These are phyloP conservation scores for Magnaporthiopsis poae DNA, from an alignment of 2,329 filamentous ascomycete species.

Conservation along the genomic window DNA sequence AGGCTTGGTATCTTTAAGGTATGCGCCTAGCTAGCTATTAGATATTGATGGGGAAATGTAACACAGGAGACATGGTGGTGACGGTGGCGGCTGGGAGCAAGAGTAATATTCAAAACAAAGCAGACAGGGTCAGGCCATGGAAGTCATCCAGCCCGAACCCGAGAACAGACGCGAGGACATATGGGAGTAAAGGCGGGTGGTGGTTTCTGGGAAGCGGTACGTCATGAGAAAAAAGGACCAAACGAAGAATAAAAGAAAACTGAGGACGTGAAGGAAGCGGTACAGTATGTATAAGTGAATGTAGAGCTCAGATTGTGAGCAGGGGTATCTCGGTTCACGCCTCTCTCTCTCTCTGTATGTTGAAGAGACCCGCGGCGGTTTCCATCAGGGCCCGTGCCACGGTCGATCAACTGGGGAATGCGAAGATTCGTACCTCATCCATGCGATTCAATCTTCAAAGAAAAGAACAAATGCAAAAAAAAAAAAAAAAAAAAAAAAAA, in stretches of 20 bases:
- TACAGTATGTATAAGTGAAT: background rate
- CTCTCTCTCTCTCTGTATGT: conserved; percentile 7
- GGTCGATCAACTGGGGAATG: conserved; percentile 5
- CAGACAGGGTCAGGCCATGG: background rate
- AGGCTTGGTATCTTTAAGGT: background rate
- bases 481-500: background rate
- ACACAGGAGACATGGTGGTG: background rate
- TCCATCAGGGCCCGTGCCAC: background rate
- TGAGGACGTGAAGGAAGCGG: background rate
- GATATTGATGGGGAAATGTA: background rate
- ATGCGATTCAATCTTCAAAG: conserved; percentile 6
- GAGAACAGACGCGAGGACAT: background rate
- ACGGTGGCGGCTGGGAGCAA: background rate
- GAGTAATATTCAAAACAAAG: conserved; percentile 4
- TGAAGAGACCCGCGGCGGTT: background rate
- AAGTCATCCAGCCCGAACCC: background rate
- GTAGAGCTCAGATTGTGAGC: background rate
- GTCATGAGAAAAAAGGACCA: conserved; percentile 5
- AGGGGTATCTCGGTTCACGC: conserved; percentile 11
- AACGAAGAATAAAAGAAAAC: conserved; percentile 7
- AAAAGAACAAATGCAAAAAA: background rate
- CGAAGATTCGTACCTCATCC: conserved; percentile 7
- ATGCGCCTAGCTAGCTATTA: background rate
- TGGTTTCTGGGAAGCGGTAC: background rate
- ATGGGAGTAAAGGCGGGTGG: conserved; percentile 1